Evolutionary conservation across 2,329 filamentous ascomycete species (phyloP).

Genomic region (Fusarium sp.): DNA sequence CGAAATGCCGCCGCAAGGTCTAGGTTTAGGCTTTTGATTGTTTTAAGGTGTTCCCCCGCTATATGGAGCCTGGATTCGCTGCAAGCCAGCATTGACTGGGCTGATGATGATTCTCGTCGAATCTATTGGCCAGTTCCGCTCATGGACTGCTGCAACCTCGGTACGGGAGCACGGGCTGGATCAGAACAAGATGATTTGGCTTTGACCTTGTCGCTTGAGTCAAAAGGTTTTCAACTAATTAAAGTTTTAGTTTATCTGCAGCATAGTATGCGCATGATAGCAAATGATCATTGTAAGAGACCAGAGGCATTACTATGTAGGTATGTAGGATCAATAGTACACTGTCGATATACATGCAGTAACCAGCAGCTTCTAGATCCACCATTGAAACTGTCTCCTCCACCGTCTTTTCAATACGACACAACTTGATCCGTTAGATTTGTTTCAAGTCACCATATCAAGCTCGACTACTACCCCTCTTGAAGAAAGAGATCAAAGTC

Average conservation of each 20-base stretch:
- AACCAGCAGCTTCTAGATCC: slow-evolving; percentile 17
- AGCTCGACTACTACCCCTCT: slow-evolving; percentile 7
- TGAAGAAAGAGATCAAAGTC: neutral
- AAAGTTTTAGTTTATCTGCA: neutral
- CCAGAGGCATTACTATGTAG: neutral
- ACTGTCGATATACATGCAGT: neutral
- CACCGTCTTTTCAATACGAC: slow-evolving; percentile 40
- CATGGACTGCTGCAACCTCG: slow-evolving; percentile 34
- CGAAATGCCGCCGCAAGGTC: slow-evolving; percentile 28
- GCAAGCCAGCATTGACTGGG: slow-evolving; percentile 16
- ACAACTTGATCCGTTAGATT: slow-evolving; percentile 5
- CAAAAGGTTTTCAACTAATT: slow-evolving; percentile 4
- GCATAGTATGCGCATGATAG: neutral
- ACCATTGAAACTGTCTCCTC: slow-evolving; percentile 27
- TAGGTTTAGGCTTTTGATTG: slow-evolving; percentile 10
- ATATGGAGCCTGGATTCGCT: slow-evolving; percentile 10
- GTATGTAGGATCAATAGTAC: neutral
- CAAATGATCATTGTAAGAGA: neutral
- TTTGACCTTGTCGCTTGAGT: slow-evolving; percentile 23
- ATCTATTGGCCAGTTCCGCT: slow-evolving; percentile 39
- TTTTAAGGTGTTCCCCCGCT: slow-evolving; percentile 20
- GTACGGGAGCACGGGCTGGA: slow-evolving; percentile 22
- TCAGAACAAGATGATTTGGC: slow-evolving; percentile 24
- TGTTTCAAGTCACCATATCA: slow-evolving; percentile 13
- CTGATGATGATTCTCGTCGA: slow-evolving; percentile 34